Base-by-base conservation (phyloP, 768 basidiomycete genomes). In the Suillus ampliporus region DNA sequence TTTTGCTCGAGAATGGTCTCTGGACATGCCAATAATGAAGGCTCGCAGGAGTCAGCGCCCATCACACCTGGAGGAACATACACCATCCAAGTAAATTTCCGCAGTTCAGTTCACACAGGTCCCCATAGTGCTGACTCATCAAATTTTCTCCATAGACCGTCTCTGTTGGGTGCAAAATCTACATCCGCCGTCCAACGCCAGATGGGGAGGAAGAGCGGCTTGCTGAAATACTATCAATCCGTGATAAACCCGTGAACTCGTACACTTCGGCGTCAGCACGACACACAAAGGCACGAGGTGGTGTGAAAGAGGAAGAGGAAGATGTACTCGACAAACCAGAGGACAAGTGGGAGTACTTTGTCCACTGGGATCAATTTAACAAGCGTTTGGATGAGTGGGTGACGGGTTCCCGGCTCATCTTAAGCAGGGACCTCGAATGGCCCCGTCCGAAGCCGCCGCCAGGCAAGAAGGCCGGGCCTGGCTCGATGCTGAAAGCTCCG, bases 321-420 rank as follows among this genome's bases (percentile, higher is more conserved):
- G 82, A 83, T 44, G 81, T 81, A n/a, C 67, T 71, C 23, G 67
- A 80, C 43, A 84, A 84, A 61, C 84, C 86, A 10, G 89, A 90
- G 70, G 93, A 95, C 74, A 89, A 91, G 69, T 85, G 87, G 75
- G 96, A 99, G 76, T 99, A 89, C 81, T 99, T 99, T 72, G 94
- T 99, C 21, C 97, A 99, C 72, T 99, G 97, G 90, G 95, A 98
- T 69, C 88, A 94, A 67, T 99, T 98, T 84, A 99, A 99, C 82
- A 99, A 99, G 76, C 95, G 97, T 65, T 82, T 99, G 44, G 97
- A 99, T 73, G 97, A 97, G 60, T 99, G 97, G 97, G 90, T 99
- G 26, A 79, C 91, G 15, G 94, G 92, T 17, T 90, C 92, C 1
- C 87, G 97, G 44, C 84, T 99, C 61, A 85, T 99, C 46, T 81